Evolutionary conservation across 352 stramenopile species (phyloP), one percentile per base, ranked within the genome.

Genomic region (Pilasporangium apinafurcum): DNA sequence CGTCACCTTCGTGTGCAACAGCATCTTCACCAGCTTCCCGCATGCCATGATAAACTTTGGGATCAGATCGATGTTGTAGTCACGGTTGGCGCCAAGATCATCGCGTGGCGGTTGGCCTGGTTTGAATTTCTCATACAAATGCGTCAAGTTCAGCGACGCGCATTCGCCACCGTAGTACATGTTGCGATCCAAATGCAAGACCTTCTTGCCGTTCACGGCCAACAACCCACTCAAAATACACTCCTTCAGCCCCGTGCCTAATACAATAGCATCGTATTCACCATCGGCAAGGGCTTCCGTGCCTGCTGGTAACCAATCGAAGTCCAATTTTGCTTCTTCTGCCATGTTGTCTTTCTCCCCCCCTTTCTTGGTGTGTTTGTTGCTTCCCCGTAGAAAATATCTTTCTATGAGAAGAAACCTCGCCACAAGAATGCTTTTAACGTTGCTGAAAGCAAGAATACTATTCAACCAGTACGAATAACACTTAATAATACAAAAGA

Each of bases 11-110:
- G 91, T 98, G 72, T 98, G 94, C 48, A 92, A 56, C 55, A 91
- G 61, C 90, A 99, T 99, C 76, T 99, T 99, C 20, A 98, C 97
- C 17, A 99, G 81, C 63, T 99, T 99, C 48, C 97, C 97, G 60
- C 96, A 98, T 1, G 97, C 96, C 96, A 99, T 99, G 68, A 99
- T 98, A 62, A 99, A 99, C 79, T 99, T 99, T 37, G 97, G 96
- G 62, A 99, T 97, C 20, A 99, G 75, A 74, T 99, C 97, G 41
- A 99, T 96, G 67, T 99, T 99, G 83, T 99, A 99, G 74, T 99
- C 96, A 37, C 96, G 95, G 64, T 98, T 98, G 29, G 86, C 93
- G 43, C 96, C 96, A 25, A 99, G 65, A 16, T 91, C 73, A 34
- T 67, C 60, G 43, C 72, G 62, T 39, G 79, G 68, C 45, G 75